phyloP scores from a whole-genome alignment of 2,329 filamentous ascomycete species.

The Stagonosporopsis cucurbitacearum region DNA sequence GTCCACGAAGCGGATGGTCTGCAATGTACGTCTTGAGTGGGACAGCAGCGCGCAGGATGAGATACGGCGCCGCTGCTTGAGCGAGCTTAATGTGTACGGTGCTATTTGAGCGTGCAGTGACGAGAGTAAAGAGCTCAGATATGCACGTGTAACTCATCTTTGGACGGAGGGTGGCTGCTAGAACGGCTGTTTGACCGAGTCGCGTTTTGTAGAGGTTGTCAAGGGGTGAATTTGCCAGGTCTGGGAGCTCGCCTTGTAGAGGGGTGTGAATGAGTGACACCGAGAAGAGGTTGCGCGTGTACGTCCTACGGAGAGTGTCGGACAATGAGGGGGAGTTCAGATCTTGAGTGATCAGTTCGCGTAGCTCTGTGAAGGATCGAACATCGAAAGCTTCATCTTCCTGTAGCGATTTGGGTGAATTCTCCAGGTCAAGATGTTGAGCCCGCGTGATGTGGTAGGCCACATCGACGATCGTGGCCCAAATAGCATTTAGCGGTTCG shows the following conservation, averaged over 20 bases:
- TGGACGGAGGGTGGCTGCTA: conserved; percentile 68
- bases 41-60: conserved; percentile 81
- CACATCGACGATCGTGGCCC: conserved; percentile 59
- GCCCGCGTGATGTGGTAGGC: conserved; percentile 49
- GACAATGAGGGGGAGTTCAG: conserved; percentile 71
- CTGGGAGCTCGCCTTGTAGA: conserved; percentile 66
- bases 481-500: conserved; percentile 61
- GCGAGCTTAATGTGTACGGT: conserved; percentile 67
- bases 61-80: conserved; percentile 76
- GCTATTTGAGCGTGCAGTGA: conserved; percentile 60
- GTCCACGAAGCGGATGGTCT: conserved; percentile 85
- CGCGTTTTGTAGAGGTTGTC: conserved; percentile 68
- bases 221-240: conserved; percentile 60
- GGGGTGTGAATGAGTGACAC: conserved; percentile 81
- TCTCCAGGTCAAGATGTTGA: conserved; percentile 46
- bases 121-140: conserved; percentile 68
- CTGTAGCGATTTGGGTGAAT: conserved; percentile 40
- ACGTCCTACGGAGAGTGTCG: conserved; percentile 71
- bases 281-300: conserved; percentile 77
- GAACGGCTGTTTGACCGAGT: conserved; percentile 74
- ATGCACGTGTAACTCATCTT: conserved; percentile 82
- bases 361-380: conserved; percentile 70
- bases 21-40: conserved; percentile 85
- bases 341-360: conserved; percentile 73
- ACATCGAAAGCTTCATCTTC: conserved; percentile 84